phyloP scores from a whole-genome alignment of 1,139 yeast genomes.

The Debaryomyces psychrophilus region DNA sequence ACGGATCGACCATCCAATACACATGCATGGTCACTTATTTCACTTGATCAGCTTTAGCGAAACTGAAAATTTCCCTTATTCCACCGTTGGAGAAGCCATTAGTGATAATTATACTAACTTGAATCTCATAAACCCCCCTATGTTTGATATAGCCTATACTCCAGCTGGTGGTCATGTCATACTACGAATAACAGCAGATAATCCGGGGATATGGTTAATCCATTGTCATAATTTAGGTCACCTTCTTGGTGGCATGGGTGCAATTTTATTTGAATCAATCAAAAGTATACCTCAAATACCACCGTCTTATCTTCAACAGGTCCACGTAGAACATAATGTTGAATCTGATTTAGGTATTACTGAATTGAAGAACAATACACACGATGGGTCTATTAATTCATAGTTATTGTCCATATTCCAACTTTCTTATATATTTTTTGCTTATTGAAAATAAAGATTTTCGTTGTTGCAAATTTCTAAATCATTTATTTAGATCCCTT shows the following conservation, averaged over 20 bases:
- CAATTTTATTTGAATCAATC: constrained; percentile 30
- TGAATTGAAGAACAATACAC: constrained; percentile 9
- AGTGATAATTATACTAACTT: constrained; percentile 18
- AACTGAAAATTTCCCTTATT: constrained; percentile 24
- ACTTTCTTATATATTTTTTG: not conserved
- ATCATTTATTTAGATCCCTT: not conserved
- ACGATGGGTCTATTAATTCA: constrained; percentile 5
- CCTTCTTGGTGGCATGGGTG: constrained; percentile 41
- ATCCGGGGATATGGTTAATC: constrained; percentile 26
- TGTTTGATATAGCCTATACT: constrained; percentile 29
- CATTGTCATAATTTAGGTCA: constrained; percentile 45
- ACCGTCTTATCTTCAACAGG: constrained; percentile 3
- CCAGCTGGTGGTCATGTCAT: constrained; percentile 34
- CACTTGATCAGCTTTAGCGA: constrained; percentile 29
- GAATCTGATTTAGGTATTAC: constrained; percentile 5
- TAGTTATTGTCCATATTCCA: not conserved
- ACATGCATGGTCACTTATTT: constrained; percentile 40
- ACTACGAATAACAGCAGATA: constrained; percentile 23
- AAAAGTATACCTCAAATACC: constrained; percentile 21
- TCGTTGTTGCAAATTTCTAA: constrained; percentile 5
- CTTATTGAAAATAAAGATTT: not conserved
- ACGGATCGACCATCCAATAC: constrained; percentile 36
- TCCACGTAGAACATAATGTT: constrained; percentile 8
- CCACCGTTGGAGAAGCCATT: constrained; percentile 27
- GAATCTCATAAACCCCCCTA: constrained; percentile 25